These are phyloP conservation scores for Artemisia tridentata DNA, from an alignment of 129 eudicot species.

Conservation along the genomic window DNA sequence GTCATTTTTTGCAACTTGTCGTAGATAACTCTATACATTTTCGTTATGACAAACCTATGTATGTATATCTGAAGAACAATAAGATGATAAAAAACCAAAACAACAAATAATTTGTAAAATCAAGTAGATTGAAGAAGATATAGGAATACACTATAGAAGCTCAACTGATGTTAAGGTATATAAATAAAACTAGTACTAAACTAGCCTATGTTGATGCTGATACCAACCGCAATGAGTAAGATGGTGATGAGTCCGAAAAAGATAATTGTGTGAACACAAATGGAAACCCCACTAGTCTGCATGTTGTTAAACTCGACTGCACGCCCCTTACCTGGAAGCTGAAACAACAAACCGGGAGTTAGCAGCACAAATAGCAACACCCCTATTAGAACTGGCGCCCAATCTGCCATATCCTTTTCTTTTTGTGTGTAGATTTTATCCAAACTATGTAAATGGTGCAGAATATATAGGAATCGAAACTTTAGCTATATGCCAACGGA, in stretches of 20 bases:
- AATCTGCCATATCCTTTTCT: slow-evolving; percentile 48
- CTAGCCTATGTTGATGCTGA: slow-evolving; percentile 56
- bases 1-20: background rate
- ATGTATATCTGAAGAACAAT: background rate
- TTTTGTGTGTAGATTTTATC: slow-evolving; percentile 5
- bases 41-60: background rate
- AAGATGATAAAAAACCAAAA: background rate
- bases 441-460: slow-evolving; percentile 8
- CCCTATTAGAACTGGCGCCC: slow-evolving; percentile 60
- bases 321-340: slow-evolving; percentile 50
- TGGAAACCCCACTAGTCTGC: slow-evolving; percentile 67
- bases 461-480: slow-evolving; percentile 28
- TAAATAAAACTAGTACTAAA: background rate
- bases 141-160: slow-evolving; percentile 6
- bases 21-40: background rate
- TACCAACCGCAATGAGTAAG: slow-evolving; percentile 61
- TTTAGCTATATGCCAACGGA: slow-evolving; percentile 24
- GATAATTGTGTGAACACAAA: slow-evolving; percentile 56
- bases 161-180: slow-evolving; percentile 8
- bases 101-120: slow-evolving; percentile 1
- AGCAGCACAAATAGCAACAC: slow-evolving; percentile 54
- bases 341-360: slow-evolving; percentile 61
- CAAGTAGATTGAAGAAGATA: slow-evolving; percentile 3
- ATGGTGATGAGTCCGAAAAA: slow-evolving; percentile 54
- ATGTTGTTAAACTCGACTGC: slow-evolving; percentile 56